These are phyloP conservation scores for Boletus speciosus DNA, from an alignment of 768 basidiomycete genomes.

Conservation along the genomic window DNA sequence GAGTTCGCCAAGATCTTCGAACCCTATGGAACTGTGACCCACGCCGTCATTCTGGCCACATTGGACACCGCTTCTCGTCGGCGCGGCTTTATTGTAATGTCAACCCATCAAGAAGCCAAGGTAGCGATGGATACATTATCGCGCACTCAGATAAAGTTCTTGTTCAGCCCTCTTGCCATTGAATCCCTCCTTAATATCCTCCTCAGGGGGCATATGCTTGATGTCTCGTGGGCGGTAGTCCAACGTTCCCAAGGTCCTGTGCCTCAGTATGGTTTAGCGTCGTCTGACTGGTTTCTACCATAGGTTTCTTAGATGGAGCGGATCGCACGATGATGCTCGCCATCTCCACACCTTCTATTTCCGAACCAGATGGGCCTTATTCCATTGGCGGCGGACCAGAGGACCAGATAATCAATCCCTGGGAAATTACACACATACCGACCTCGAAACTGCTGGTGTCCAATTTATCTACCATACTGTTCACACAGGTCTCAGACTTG, in stretches of 20 bases:
- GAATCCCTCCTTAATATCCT: slow-evolving; percentile 1
- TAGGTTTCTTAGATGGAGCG: slow-evolving; percentile 79
- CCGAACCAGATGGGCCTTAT: slow-evolving; percentile 25
- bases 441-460: slow-evolving; percentile 56
- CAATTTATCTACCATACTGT: slow-evolving; percentile 63
- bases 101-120: slow-evolving; percentile 65
- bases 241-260: slow-evolving; percentile 73
- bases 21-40: slow-evolving; percentile 62
- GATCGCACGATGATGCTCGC: slow-evolving; percentile 68
- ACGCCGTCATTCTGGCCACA: slow-evolving; percentile 80
- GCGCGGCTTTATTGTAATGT: slow-evolving; percentile 83
- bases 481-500: slow-evolving; percentile 63
- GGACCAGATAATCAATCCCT: slow-evolving; percentile 30
- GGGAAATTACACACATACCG: slow-evolving; percentile 36
- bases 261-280: background rate
- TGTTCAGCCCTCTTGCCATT: background rate
- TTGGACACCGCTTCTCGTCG: slow-evolving; percentile 81
- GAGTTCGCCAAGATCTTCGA: slow-evolving; percentile 65
- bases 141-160: slow-evolving; percentile 67
- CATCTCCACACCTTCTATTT: slow-evolving; percentile 37
- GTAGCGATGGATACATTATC: slow-evolving; percentile 63
- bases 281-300: slow-evolving; percentile 2
- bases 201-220: slow-evolving; percentile 65
- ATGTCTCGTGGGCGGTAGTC: slow-evolving; percentile 85
- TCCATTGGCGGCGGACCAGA: slow-evolving; percentile 28